Conservation (phyloP, 2,329 filamentous ascomycete species). For the Hymenoscyphus repandus region DNA sequence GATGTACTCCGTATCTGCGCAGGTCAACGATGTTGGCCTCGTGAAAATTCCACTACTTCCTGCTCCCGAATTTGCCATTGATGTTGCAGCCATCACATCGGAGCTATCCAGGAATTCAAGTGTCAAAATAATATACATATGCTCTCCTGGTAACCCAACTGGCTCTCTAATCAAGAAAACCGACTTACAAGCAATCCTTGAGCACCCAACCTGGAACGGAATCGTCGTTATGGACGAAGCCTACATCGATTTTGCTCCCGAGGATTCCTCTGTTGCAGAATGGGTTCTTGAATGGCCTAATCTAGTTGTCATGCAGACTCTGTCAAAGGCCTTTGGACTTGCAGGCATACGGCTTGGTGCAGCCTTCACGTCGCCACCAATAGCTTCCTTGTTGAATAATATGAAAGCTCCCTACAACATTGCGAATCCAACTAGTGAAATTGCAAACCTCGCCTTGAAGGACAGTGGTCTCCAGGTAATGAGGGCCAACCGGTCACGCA, state of each 20-base stretch:
- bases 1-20: conserved; percentile 94
- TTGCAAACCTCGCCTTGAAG: conserved; percentile 70
- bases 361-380: conserved; percentile 69
- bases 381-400: conserved; percentile 79
- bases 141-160: conserved; percentile 93
- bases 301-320: conserved; percentile 93
- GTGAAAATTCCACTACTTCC: conserved; percentile 79
- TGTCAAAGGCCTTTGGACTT: conserved; percentile 96
- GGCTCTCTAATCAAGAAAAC: conserved; percentile 71
- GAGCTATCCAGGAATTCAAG: conserved; percentile 55
- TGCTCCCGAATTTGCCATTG: conserved; percentile 67
- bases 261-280: conserved; percentile 76
- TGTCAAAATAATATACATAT: conserved; percentile 89
- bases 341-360: conserved; percentile 88
- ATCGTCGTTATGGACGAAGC: conserved; percentile 91
- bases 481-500: conserved; percentile 61
- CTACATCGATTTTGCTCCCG: conserved; percentile 88
- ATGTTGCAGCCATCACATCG: conserved; percentile 62
- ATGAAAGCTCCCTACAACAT: conserved; percentile 97
- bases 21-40: conserved; percentile 85
- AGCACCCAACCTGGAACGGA: conserved; percentile 92
- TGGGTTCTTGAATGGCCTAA: conserved; percentile 93
- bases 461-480: conserved; percentile 66
- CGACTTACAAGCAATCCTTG: conserved; percentile 67
- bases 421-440: conserved; percentile 75